These are phyloP conservation scores for Hura crepitans DNA, from an alignment of 441 rosid genomes.

Conservation along the genomic window DNA sequence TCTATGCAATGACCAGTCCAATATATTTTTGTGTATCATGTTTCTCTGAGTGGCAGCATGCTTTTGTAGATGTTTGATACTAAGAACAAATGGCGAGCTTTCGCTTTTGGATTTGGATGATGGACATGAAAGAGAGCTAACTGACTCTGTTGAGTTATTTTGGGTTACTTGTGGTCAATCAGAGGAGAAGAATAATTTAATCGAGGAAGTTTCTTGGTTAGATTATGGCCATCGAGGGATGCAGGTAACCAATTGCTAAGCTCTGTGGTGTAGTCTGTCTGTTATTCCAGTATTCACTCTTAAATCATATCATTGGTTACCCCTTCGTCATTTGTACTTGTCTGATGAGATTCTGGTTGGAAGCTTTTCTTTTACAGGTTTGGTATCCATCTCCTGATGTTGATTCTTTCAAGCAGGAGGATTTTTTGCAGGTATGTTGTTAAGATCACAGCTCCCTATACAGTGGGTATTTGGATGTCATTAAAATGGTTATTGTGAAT, in stretches of 20 bases:
- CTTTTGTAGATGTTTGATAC: slow-evolving; percentile 75
- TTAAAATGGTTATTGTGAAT: neutral
- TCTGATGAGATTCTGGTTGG: slow-evolving; percentile 50
- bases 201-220: slow-evolving; percentile 98
- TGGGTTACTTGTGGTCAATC: slow-evolving; percentile 99
- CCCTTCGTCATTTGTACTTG: slow-evolving; percentile 24
- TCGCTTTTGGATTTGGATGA: slow-evolving; percentile 95
- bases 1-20: slow-evolving; percentile 21
- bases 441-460: neutral
- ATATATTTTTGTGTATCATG: slow-evolving; percentile 22
- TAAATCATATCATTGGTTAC: slow-evolving; percentile 10
- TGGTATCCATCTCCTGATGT: slow-evolving; percentile 96
- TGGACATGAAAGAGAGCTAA: slow-evolving; percentile 95
- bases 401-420: slow-evolving; percentile 92
- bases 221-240: slow-evolving; percentile 98
- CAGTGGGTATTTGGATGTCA: slow-evolving; percentile 11
- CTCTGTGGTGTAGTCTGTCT: slow-evolving; percentile 21
- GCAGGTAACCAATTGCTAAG: slow-evolving; percentile 64
- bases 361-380: slow-evolving; percentile 70
- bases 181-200: slow-evolving; percentile 77
- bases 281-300: slow-evolving; percentile 8
- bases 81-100: slow-evolving; percentile 92
- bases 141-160: slow-evolving; percentile 92
- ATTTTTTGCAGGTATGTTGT: slow-evolving; percentile 79
- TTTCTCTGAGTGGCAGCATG: slow-evolving; percentile 28